Base-by-base conservation (phyloP, 352 stramenopile species). In the Plasmopara muralis region DNA sequence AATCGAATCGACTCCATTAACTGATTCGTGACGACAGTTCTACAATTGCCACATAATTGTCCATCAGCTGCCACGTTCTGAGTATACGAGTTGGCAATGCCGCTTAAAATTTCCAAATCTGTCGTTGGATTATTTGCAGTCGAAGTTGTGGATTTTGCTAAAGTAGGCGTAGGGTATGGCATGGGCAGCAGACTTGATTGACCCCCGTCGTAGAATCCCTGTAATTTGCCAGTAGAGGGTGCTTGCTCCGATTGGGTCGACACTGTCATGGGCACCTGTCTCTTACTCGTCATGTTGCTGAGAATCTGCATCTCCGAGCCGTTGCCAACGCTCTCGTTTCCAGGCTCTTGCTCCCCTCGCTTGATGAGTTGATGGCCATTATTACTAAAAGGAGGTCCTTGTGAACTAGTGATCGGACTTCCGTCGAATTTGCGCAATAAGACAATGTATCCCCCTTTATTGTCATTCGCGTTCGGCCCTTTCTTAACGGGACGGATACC, bases 71-170 rank as follows among this genome's bases (percentile, higher is more conserved):
- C 53, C 33, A 54, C 55, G 44, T 76, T 85, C 55, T 81, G 70
- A 42, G 79, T 90, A 62, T 90, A 90, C 18, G 73, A 80, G 54
- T 90, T 88, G 38, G 79, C 79, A 47, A 90, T 90, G n/a, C 79
- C 79, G 52, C 79, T 90, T 33, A 90, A 53, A 66, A 90, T 90
- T 58, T 90, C 79, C 40, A 90, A 60, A 50, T 90, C 79, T 2
- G 74, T 85, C 2, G 70, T 72, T 9, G 70, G 50, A 46, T 76
- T 77, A 25, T 55, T 48, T 9, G 38, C 30, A 0, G 48, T 47
- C 30, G 48, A 35, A 5, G 38, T 39, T 44, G 59, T 42, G 9
- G 60, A 7, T 54, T 66, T 70, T 6, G 18, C 13, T 37, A 69
- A 35, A 43, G 45, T 64, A n/a, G 55, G 43, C 6, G 53, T 39